Conservation (phyloP, 1,284 basidiomycete species). For the Ganoderma sinense region DNA sequence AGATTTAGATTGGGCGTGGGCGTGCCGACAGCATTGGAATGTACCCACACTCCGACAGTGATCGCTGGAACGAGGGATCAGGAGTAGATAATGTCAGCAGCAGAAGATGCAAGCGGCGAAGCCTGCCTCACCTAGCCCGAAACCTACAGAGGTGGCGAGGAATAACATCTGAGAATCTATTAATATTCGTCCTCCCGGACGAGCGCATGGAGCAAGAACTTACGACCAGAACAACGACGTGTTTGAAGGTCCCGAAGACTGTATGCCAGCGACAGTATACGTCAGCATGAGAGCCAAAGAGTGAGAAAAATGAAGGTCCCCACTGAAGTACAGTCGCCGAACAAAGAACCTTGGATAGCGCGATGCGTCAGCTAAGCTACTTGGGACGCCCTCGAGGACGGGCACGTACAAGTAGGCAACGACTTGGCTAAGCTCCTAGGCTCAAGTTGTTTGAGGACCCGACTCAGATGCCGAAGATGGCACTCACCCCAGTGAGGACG, state of each 20-base stretch:
- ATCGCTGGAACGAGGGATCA: not conserved
- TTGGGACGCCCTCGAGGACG: not conserved
- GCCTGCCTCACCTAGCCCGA: not conserved
- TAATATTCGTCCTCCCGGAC: not conserved
- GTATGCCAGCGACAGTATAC: not conserved
- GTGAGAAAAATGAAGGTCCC: not conserved
- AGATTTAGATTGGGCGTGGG: no score
- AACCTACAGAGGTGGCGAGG: not conserved
- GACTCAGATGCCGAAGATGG: not conserved
- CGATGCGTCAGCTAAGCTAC: not conserved
- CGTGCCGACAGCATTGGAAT: no score
- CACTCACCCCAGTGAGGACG: not conserved
- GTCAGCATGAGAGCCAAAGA: not conserved
- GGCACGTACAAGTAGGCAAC: not conserved
- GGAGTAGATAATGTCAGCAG: not conserved
- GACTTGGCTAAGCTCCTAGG: not conserved
- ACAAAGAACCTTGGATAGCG: not conserved
- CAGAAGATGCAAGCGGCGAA: no score
- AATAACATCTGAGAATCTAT: not conserved
- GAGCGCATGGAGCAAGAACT: not conserved
- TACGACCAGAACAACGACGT: not conserved
- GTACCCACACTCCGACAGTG: not conserved
- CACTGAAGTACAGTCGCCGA: not conserved
- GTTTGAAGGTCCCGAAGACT: not conserved
- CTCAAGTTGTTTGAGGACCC: not conserved